These are phyloP conservation scores for Apiospora arundinis DNA, from an alignment of 2,329 filamentous ascomycete genomes.

Conservation along the genomic window DNA sequence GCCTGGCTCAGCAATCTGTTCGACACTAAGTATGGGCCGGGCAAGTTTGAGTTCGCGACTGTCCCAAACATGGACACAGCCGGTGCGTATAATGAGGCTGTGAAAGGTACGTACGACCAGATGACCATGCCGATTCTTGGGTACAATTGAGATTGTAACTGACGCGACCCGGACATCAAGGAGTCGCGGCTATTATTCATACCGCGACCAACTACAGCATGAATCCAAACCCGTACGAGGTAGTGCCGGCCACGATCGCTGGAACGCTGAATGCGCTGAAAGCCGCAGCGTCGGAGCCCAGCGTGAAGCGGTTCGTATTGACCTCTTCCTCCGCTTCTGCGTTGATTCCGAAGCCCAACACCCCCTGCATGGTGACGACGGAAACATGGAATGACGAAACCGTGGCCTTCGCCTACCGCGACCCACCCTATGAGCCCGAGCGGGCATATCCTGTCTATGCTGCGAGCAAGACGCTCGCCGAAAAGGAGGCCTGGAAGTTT, in stretches of 20 bases:
- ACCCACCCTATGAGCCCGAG: slow-evolving; percentile 31
- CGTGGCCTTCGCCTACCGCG: slow-evolving; percentile 27
- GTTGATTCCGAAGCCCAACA: slow-evolving; percentile 25
- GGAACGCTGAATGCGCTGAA: slow-evolving; percentile 35
- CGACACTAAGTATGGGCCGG: neutral
- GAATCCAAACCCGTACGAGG: slow-evolving; percentile 29
- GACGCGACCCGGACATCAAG: neutral
- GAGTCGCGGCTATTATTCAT: slow-evolving; percentile 33
- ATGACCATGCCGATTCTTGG: neutral
- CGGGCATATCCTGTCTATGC: slow-evolving; percentile 39
- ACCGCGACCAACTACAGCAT: slow-evolving; percentile 28
- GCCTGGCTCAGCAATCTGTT: neutral
- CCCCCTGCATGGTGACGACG: slow-evolving; percentile 26
- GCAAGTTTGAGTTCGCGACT: neutral
- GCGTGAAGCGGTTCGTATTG: slow-evolving; percentile 33
- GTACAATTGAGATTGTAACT: too few species aligned
- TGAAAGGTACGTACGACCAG: neutral
- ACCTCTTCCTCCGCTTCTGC: slow-evolving; percentile 31
- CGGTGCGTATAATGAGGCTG: neutral
- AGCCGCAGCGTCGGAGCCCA: slow-evolving; percentile 26
- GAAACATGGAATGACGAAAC: slow-evolving; percentile 31
- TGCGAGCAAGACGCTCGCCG: slow-evolving; percentile 55
- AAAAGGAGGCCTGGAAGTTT: slow-evolving; percentile 58
- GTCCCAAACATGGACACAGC: neutral
- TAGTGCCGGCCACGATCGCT: slow-evolving; percentile 31